Percentiles rank a stretch among this genome's conserved stretches.
Evolutionary conservation across 2,329 filamentous ascomycete genomes (phyloP).

Genomic region (Talaromyces verruculosus): DNA sequence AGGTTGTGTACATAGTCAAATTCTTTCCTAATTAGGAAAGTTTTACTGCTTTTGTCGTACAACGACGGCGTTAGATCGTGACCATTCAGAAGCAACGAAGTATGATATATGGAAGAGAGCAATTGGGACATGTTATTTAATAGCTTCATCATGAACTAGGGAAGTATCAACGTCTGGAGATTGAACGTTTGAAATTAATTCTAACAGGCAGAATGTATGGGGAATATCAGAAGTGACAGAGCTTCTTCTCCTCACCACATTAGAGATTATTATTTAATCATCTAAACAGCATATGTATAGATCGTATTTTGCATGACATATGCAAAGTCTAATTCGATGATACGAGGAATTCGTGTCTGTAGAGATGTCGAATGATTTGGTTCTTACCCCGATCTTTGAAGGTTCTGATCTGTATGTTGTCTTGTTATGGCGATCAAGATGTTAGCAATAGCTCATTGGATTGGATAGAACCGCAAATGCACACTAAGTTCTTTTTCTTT

Average conservation of each 20-base stretch:
- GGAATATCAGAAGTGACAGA: not conserved
- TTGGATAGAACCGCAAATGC: not conserved
- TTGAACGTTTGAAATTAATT: not conserved
- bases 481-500: not conserved
- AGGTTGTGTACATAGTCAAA: not conserved
- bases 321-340: not conserved
- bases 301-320: not conserved
- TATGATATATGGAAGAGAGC: not conserved
- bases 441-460: not conserved
- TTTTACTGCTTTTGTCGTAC: not conserved
- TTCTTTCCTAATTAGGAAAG: conserved; percentile 3
- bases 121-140: not conserved
- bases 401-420: not conserved
- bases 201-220: not conserved
- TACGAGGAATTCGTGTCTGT: not conserved
- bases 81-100: not conserved
- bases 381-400: not conserved
- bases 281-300: not conserved
- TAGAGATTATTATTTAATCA: not conserved
- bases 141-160: not conserved
- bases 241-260: not conserved
- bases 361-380: not conserved
- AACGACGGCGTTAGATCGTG: not conserved
- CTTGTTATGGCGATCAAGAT: not conserved
- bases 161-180: not conserved